These are phyloP conservation scores for Plantago major DNA, from an alignment of 257 asterid genomes.

Conservation along the genomic window DNA sequence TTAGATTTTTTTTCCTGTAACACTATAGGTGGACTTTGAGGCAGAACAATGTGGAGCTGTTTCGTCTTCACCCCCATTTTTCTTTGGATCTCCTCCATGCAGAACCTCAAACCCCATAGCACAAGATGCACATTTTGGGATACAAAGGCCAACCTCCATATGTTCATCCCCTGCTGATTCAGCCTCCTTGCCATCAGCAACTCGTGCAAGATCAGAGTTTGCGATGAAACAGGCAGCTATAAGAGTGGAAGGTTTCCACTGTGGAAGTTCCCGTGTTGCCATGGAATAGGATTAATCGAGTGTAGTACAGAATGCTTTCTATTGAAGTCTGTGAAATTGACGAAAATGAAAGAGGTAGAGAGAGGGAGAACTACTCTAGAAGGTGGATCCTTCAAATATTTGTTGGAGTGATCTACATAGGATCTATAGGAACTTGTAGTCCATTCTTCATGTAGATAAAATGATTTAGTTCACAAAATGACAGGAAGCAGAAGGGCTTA, in stretches of 20 bases:
- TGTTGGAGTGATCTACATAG: background rate
- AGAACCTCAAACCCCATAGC: constrained; percentile 37
- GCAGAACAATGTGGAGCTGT: constrained; percentile 23
- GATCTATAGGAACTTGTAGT: constrained; percentile 11
- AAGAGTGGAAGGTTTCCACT: constrained; percentile 43
- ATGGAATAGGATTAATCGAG: constrained; percentile 17
- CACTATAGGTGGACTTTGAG: constrained; percentile 29
- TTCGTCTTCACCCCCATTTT: constrained; percentile 39
- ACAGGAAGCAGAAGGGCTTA: background rate
- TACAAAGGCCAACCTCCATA: constrained; percentile 6
- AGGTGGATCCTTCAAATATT: constrained; percentile 7
- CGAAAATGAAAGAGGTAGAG: background rate
- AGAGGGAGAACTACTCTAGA: too few relatives aligned
- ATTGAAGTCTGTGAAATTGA: constrained; percentile 4
- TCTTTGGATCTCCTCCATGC: constrained; percentile 44
- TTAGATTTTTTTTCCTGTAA: background rate
- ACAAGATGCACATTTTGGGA: constrained; percentile 39
- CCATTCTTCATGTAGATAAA: background rate
- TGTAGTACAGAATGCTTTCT: constrained; percentile 14
- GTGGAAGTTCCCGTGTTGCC: constrained; percentile 24
- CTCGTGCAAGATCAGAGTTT: constrained; percentile 20
- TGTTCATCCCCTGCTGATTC: constrained; percentile 17
- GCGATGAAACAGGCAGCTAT: constrained; percentile 27
- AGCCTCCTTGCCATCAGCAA: constrained; percentile 9
- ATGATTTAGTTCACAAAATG: too few relatives aligned